Conservation (phyloP, 345 rosid genomes). For the Draba incana region DNA sequence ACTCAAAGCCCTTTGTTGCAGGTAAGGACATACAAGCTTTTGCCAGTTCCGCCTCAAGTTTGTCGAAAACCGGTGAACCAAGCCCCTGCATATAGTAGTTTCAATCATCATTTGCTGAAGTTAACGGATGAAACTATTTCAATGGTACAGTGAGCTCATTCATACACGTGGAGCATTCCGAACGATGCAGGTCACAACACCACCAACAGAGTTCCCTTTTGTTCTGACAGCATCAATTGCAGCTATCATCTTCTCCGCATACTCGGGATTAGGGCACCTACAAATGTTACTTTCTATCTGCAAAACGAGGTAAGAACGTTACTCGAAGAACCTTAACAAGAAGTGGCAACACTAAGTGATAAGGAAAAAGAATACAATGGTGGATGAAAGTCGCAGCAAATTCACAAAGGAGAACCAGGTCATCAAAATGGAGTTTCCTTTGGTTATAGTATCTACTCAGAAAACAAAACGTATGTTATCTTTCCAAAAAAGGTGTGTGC, state of each 20-base stretch:
- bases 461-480: neutral
- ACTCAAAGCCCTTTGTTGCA: constrained; percentile 96
- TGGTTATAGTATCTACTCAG: neutral
- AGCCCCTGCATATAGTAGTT: constrained; percentile 74
- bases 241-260: constrained; percentile 96
- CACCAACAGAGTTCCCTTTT: constrained; percentile 93
- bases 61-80: constrained; percentile 97
- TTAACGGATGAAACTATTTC: no score
- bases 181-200: constrained; percentile 92
- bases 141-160: constrained; percentile 14
- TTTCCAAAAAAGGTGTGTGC: neutral
- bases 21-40: constrained; percentile 95
- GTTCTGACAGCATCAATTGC: constrained; percentile 85
- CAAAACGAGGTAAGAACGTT: constrained; percentile 28
- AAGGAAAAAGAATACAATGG: neutral
- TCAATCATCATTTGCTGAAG: constrained; percentile 37
- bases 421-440: neutral
- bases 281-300: constrained; percentile 95
- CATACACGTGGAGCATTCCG: constrained; percentile 90
- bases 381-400: constrained; percentile 1
- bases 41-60: constrained; percentile 96
- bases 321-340: neutral
- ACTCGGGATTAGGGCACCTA: constrained; percentile 94
- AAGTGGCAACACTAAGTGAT: neutral
- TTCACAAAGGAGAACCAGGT: constrained; percentile 18